Evolutionary conservation across 2,329 filamentous ascomycete species (phyloP).

Genomic region (Sporothrix euskadiensis): DNA sequence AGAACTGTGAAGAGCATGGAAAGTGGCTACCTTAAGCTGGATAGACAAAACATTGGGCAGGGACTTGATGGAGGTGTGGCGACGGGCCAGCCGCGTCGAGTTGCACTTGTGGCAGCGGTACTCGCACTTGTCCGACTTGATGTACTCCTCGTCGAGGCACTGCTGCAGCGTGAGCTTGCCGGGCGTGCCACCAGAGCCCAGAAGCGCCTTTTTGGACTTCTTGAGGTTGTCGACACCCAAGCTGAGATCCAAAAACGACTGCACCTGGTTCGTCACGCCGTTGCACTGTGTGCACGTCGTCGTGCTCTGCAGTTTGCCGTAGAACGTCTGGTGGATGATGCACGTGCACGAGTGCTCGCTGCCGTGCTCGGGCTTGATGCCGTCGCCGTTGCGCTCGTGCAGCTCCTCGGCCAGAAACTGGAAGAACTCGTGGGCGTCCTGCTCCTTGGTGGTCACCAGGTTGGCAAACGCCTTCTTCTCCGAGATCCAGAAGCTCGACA

Average conservation of each 20-base stretch:
- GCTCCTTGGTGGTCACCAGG: slow-evolving; percentile 87
- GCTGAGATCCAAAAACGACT: slow-evolving; percentile 89
- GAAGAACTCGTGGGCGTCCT: slow-evolving; percentile 97
- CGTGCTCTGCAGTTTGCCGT: slow-evolving; percentile 85
- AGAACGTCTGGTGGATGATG: slow-evolving; percentile 92
- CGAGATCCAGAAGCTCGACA: slow-evolving; percentile 87
- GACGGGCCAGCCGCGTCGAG: slow-evolving; percentile 73
- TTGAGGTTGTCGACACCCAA: slow-evolving; percentile 76
- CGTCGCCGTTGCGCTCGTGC: slow-evolving; percentile 76
- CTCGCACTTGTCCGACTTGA: slow-evolving; percentile 81
- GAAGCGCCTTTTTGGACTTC: slow-evolving; percentile 50
- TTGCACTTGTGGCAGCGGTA: slow-evolving; percentile 84
- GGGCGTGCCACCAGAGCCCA: slow-evolving; percentile 39
- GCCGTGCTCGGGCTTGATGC: slow-evolving; percentile 60
- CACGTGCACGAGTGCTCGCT: slow-evolving; percentile 74
- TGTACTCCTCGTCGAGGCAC: slow-evolving; percentile 84
- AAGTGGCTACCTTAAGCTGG: slow-evolving; percentile 73
- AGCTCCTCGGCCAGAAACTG: slow-evolving; percentile 92
- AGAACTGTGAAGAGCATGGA: no score
- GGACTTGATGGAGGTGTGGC: slow-evolving; percentile 80
- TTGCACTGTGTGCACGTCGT: slow-evolving; percentile 88
- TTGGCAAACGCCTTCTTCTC: slow-evolving; percentile 71
- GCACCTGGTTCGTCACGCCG: slow-evolving; percentile 77
- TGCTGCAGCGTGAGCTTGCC: slow-evolving; percentile 61
- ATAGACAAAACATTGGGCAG: slow-evolving; percentile 88